These are phyloP conservation scores for Trichosporon asahii DNA, from an alignment of 1,284 basidiomycete species.

Conservation along the genomic window DNA sequence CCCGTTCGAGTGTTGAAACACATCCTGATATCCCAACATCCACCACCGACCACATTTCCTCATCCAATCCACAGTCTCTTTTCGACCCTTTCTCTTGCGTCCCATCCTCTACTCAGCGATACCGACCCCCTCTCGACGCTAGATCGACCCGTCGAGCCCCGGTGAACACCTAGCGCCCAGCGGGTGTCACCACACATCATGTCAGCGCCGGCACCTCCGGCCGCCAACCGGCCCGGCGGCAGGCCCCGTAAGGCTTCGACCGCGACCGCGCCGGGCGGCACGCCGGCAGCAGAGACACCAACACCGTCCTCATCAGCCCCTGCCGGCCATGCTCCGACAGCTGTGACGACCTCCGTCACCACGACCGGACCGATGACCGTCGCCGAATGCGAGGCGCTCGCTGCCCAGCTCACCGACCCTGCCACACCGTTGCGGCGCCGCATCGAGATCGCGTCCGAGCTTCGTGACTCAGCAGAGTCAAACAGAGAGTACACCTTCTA, in stretches of 20 bases:
- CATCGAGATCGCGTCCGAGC: constrained; percentile 61
- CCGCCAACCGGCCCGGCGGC: constrained; percentile 12
- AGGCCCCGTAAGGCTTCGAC: constrained; percentile 45
- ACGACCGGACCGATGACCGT: constrained; percentile 40
- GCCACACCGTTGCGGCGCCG: constrained; percentile 26
- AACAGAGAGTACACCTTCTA: constrained; percentile 73
- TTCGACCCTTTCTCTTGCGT: neutral
- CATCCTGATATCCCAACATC: constrained; percentile 10
- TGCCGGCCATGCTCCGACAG: constrained; percentile 11
- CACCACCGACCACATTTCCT: neutral
- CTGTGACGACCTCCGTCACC: constrained; percentile 27
- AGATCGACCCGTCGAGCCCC: neutral
- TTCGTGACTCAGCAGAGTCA: constrained; percentile 81
- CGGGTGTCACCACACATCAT: constrained; percentile 6
- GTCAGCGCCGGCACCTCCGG: constrained; percentile 16
- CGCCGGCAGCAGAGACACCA: constrained; percentile 31
- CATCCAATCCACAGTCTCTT: neutral
- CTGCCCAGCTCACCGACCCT: constrained; percentile 40
- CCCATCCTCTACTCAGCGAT: neutral
- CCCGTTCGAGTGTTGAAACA: constrained; percentile 7
- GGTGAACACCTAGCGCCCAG: constrained; percentile 2
- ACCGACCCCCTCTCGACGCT: constrained; percentile 1
- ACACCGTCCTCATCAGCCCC: constrained; percentile 33
- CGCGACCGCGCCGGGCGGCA: constrained; percentile 27
- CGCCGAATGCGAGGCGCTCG: constrained; percentile 46